Evolutionary conservation across 768 basidiomycete species (phyloP).

Genomic region (Suillus americanus): DNA sequence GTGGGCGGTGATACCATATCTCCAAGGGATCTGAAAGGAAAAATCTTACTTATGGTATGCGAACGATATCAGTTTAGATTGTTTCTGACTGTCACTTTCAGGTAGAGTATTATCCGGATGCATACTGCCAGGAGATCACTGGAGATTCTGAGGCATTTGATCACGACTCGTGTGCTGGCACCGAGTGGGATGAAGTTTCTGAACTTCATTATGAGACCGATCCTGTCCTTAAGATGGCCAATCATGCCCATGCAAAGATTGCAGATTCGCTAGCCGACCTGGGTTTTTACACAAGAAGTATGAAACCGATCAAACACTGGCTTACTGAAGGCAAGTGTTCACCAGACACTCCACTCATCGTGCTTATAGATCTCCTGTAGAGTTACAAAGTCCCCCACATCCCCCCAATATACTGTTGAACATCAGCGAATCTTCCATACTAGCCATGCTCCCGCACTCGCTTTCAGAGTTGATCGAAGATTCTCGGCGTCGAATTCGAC

Average conservation of each 20-base stretch:
- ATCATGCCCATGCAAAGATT: conserved; percentile 32
- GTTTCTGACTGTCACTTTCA: conserved; percentile 18
- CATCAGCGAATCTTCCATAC: conserved; percentile 52
- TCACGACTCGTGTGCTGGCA: neutral
- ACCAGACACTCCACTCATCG: neutral
- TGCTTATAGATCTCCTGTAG: conserved; percentile 1
- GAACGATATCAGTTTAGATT: neutral
- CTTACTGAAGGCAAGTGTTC: conserved; percentile 34
- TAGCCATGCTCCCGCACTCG: conserved; percentile 39
- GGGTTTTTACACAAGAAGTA: conserved; percentile 60
- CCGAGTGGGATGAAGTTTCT: conserved; percentile 22
- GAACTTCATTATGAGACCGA: conserved; percentile 15
- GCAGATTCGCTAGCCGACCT: conserved; percentile 52
- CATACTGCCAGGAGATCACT: neutral
- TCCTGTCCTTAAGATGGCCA: neutral
- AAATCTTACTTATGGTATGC: conserved; percentile 58
- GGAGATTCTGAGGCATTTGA: conserved; percentile 9
- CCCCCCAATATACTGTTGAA: conserved; percentile 54
- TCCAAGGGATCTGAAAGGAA: conserved; percentile 48
- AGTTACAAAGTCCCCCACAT: conserved; percentile 17
- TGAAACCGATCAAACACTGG: conserved; percentile 60
- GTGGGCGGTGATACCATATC: conserved; percentile 38
- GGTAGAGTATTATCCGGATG: conserved; percentile 56
- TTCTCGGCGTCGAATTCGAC: conserved; percentile 44
- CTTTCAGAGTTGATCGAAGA: conserved; percentile 41